Conservation (phyloP, 75 land plant species). For the Picea glauca region DNA sequence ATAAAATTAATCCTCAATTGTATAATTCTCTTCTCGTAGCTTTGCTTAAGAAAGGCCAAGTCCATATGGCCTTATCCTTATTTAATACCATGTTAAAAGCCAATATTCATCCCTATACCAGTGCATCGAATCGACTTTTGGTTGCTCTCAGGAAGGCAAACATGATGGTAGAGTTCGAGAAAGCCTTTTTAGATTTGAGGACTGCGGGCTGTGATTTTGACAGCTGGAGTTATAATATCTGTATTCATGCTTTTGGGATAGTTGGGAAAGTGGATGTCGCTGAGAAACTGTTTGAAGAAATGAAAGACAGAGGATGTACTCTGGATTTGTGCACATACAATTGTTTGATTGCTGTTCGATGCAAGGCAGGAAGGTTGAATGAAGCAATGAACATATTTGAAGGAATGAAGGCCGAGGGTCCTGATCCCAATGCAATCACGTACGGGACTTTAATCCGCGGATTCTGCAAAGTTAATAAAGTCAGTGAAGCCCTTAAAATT, state of each 20-base stretch:
- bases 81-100: slow-evolving; percentile 14
- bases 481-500: slow-evolving; percentile 42
- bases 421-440: slow-evolving; percentile 56
- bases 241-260: slow-evolving; percentile 60
- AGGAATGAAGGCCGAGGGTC: slow-evolving; percentile 60
- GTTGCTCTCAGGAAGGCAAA: slow-evolving; percentile 37
- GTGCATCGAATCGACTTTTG: slow-evolving; percentile 40
- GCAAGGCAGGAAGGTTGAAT: slow-evolving; percentile 32
- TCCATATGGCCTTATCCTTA: slow-evolving; percentile 36
- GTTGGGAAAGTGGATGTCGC: slow-evolving; percentile 45
- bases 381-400: slow-evolving; percentile 54
- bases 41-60: slow-evolving; percentile 34
- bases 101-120: slow-evolving; percentile 13
- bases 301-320: slow-evolving; percentile 32
- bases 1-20: slow-evolving; percentile 11
- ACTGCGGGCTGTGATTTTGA: slow-evolving; percentile 20
- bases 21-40: slow-evolving; percentile 45
- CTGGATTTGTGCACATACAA: slow-evolving; percentile 64
- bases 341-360: slow-evolving; percentile 38
- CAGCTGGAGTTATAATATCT: slow-evolving; percentile 45
- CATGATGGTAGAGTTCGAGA: slow-evolving; percentile 31
- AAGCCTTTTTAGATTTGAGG: slow-evolving; percentile 30
- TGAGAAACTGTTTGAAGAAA: slow-evolving; percentile 43
- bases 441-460: slow-evolving; percentile 60
- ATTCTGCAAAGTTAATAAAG: slow-evolving; percentile 37